Conservation (phyloP, 1,139 yeast species). For the Yamadazyma triangularis region DNA sequence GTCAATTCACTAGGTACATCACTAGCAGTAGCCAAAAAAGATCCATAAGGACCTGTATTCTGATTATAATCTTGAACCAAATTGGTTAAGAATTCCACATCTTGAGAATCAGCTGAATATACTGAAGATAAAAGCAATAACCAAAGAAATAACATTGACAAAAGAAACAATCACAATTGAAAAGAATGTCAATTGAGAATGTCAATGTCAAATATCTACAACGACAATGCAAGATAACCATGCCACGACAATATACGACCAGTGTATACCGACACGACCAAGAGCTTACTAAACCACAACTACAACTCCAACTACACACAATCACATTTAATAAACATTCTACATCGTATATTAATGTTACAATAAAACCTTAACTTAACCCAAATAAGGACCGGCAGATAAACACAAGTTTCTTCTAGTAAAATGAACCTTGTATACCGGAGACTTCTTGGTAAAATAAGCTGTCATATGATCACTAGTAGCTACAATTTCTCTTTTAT, state of each 20-base stretch:
- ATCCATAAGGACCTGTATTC: slow-evolving; percentile 22
- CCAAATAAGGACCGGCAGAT: slow-evolving; percentile 80
- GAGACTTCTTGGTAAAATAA: slow-evolving; percentile 89
- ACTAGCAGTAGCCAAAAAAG: slow-evolving; percentile 30
- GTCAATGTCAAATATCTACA: too few relatives aligned
- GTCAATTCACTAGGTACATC: slow-evolving; percentile 31
- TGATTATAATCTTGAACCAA: slow-evolving; percentile 34
- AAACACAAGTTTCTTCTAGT: slow-evolving; percentile 86
- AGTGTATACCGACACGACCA: too few relatives aligned
- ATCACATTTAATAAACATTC: too few relatives aligned
- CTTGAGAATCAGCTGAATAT: slow-evolving; percentile 23
- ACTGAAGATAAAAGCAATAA: slow-evolving; percentile 4
- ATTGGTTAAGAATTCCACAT: slow-evolving; percentile 35
- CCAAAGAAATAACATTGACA: slow-evolving; percentile 2
- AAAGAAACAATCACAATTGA: slow-evolving; percentile 1
- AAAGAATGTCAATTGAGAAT: too few relatives aligned
- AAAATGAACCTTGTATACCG: slow-evolving; percentile 88
- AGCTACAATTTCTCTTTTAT: slow-evolving; percentile 68
- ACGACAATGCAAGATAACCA: too few relatives aligned
- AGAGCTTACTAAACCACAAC: too few relatives aligned
- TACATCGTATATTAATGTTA: too few relatives aligned
- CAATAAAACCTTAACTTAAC: too few relatives aligned
- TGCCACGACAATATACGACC: too few relatives aligned
- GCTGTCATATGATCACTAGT: slow-evolving; percentile 91
- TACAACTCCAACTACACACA: too few relatives aligned